Evolutionary conservation across 768 basidiomycete species (phyloP).

Genomic region (Phlegmacium glaucopus): DNA sequence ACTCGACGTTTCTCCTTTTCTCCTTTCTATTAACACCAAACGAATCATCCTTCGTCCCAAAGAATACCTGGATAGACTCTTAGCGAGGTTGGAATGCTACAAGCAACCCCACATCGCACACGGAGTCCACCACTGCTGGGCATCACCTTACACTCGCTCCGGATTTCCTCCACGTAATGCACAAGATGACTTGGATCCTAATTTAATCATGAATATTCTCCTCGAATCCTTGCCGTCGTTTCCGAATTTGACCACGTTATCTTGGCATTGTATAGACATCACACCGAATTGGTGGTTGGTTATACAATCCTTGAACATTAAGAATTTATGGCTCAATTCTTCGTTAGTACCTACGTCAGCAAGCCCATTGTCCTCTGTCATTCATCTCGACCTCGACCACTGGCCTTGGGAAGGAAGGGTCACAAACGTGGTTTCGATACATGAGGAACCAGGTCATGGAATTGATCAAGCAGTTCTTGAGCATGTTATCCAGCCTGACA

Average conservation of each 20-base stretch:
- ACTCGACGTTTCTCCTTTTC: conserved; percentile 33
- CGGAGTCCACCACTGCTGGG: conserved; percentile 31
- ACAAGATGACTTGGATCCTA: conserved; percentile 29
- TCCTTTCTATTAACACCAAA: conserved; percentile 26
- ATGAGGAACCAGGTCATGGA: conserved; percentile 28
- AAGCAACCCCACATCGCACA: conserved; percentile 29
- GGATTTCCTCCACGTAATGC: conserved; percentile 26
- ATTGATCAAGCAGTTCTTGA: conserved; percentile 24
- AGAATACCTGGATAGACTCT: conserved; percentile 27
- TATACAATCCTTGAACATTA: conserved; percentile 25
- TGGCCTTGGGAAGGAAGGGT: conserved; percentile 34
- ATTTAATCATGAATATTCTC: conserved; percentile 28
- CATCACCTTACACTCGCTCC: conserved; percentile 30
- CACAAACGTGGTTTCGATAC: conserved; percentile 31
- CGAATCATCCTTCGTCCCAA: conserved; percentile 23
- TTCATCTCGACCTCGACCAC: conserved; percentile 31
- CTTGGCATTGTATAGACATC: conserved; percentile 36
- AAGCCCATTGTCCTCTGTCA: conserved; percentile 13
- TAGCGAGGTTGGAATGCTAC: conserved; percentile 29
- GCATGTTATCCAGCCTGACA: conserved; percentile 25
- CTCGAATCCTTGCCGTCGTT: conserved; percentile 27
- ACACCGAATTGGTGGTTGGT: conserved; percentile 28
- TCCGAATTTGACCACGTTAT: conserved; percentile 27
- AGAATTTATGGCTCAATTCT: conserved; percentile 31
- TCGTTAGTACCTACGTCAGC: conserved; percentile 17